These are phyloP conservation scores for Epicoccum nigrum DNA, from an alignment of 2,329 filamentous ascomycete genomes.

Conservation along the genomic window DNA sequence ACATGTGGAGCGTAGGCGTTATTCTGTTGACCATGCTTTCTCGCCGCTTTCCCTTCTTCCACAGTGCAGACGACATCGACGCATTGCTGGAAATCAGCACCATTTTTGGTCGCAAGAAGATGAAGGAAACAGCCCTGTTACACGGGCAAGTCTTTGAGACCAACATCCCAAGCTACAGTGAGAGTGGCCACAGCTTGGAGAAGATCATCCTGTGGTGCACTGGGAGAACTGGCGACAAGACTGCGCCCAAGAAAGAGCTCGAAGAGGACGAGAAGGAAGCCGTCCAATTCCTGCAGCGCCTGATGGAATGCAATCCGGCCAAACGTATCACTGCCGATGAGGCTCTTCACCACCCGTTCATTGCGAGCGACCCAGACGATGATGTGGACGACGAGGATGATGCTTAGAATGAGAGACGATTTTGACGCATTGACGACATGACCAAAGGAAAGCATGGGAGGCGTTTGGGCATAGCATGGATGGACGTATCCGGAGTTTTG, in stretches of 20 bases:
- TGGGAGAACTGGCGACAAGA: slow-evolving; percentile 68
- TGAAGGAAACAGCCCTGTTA: slow-evolving; percentile 80
- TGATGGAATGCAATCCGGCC: slow-evolving; percentile 77
- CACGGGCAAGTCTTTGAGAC: slow-evolving; percentile 94
- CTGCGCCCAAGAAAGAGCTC: slow-evolving; percentile 56
- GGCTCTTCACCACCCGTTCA: slow-evolving; percentile 74
- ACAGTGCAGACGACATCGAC: slow-evolving; percentile 96
- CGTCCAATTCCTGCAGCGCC: slow-evolving; percentile 71
- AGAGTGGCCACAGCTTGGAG: slow-evolving; percentile 83
- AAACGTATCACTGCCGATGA: slow-evolving; percentile 76
- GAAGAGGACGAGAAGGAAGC: slow-evolving; percentile 73
- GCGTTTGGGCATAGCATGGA: slow-evolving; percentile 22
- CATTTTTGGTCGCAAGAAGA: slow-evolving; percentile 84
- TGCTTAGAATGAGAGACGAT: slow-evolving; percentile 23
- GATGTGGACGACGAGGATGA: slow-evolving; percentile 42
- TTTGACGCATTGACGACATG: slow-evolving; percentile 23
- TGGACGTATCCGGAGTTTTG: slow-evolving; percentile 35
- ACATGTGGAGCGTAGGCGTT: slow-evolving; percentile 97
- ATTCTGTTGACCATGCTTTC: slow-evolving; percentile 94
- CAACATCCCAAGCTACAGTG: slow-evolving; percentile 87
- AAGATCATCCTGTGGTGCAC: slow-evolving; percentile 97
- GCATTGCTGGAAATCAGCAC: slow-evolving; percentile 97
- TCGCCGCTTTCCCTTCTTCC: slow-evolving; percentile 96
- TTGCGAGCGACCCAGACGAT: slow-evolving; percentile 50
- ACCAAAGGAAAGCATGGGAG: slow-evolving; percentile 28